phyloP scores from a whole-genome alignment of 345 rosid genomes.

The Rhizophora apiculata region DNA sequence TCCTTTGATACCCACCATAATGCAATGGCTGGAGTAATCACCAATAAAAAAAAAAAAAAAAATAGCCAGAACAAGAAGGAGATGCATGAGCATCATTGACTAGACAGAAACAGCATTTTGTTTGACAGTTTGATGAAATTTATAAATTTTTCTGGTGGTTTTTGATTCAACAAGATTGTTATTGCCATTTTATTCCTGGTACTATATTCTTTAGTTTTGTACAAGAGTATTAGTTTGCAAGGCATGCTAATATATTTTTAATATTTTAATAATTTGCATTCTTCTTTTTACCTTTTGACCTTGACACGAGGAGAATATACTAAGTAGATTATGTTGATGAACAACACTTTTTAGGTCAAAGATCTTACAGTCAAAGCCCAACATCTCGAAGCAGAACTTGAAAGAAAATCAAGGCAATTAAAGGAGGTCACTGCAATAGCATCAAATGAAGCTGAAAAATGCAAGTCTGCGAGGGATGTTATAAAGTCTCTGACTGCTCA shows the following conservation, averaged over 20 bases:
- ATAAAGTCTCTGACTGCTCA: constrained; percentile 71
- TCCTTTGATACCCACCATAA: too few species aligned
- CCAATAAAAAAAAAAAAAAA: too few species aligned
- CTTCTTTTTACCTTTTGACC: background rate
- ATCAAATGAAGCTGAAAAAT: constrained; percentile 80
- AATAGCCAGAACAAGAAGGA: too few species aligned
- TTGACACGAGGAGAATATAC: background rate
- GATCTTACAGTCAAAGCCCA: constrained; percentile 54
- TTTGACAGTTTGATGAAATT: too few species aligned
- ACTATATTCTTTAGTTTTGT: too few species aligned
- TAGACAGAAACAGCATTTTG: too few species aligned
- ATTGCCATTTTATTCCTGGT: too few species aligned
- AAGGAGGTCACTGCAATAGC: constrained; percentile 69
- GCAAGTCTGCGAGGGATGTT: constrained; percentile 79
- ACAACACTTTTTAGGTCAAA: constrained; percentile 52
- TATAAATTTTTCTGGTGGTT: too few species aligned
- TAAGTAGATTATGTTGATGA: background rate
- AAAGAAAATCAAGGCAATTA: constrained; percentile 54
- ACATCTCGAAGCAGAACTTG: constrained; percentile 71
- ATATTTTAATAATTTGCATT: background rate
- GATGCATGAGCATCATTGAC: too few species aligned
- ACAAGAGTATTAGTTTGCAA: too few species aligned
- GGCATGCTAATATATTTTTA: background rate
- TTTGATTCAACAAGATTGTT: too few species aligned
- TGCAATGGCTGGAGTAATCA: too few species aligned